Evolutionary conservation across 2,329 filamentous ascomycete species (phyloP).

Genomic region (Diatrype stigma): DNA sequence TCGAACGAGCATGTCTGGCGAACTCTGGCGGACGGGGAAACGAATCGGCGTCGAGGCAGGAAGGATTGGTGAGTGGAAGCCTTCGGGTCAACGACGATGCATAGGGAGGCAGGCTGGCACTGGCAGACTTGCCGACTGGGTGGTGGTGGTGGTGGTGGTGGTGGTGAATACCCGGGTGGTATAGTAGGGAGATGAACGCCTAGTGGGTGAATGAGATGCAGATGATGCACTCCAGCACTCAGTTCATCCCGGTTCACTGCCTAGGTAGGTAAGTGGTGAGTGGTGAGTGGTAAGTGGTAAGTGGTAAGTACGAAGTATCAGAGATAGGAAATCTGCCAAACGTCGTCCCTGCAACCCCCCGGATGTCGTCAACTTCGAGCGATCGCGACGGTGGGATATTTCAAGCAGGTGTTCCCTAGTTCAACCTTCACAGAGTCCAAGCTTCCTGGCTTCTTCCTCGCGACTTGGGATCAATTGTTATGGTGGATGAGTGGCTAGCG

Average conservation of each 20-base stretch:
- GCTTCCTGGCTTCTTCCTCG: not conserved
- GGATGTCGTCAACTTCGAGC: not conserved
- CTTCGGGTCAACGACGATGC: not conserved
- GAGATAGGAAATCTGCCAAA: too few relatives aligned
- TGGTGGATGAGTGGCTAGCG: not conserved
- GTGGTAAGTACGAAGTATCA: too few relatives aligned
- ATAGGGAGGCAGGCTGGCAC: too few relatives aligned
- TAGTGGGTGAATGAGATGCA: not conserved
- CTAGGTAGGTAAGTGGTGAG: not conserved
- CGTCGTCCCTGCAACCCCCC: too few relatives aligned
- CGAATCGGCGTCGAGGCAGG: constrained; percentile 4
- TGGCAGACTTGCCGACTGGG: too few relatives aligned
- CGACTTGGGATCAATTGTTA: not conserved
- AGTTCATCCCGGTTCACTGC: not conserved
- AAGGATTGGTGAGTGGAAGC: not conserved
- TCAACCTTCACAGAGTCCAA: not conserved
- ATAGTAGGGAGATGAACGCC: not conserved
- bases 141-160: too few relatives aligned
- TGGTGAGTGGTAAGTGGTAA: too few relatives aligned
- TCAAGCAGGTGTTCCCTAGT: not conserved
- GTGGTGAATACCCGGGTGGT: not conserved
- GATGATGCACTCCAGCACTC: not conserved
- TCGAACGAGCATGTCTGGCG: constrained; percentile 12
- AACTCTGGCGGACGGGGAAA: not conserved
- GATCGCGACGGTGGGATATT: not conserved